Base-by-base conservation (phyloP, 768 basidiomycete genomes). In the Termitomyces sp. region DNA sequence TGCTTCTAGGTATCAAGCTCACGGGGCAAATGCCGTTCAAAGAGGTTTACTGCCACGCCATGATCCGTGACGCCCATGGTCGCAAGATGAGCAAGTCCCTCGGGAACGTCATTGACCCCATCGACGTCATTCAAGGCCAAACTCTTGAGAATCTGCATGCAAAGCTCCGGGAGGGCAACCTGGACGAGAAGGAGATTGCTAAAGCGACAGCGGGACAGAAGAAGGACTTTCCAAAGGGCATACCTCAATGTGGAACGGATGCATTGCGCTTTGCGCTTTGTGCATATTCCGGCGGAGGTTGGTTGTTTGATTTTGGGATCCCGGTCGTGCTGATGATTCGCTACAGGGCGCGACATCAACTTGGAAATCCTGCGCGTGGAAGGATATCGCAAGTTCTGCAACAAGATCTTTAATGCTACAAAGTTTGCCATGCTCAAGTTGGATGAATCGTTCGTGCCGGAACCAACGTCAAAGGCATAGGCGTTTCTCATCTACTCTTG, bases 401-500 rank as follows among this genome's bases (percentile, higher is more conserved):
- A 99, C 78, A 98, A 98, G 78, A 86, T 98, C 28, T 98, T 96
- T 81, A 99, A 99, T 68, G 97, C 97, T 1, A 98, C 94, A 49
- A 95, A 95, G 73, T 98, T 99, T 65, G 96, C 95, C n/a, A 94
- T 98, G 90, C 84, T 98, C 71, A 96, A 96, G 75, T 78, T 99
- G 33, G 94, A 94, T 56, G 85, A 85, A 41, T 72, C 78, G 42
- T 98, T 97, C 65, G 84, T 88, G 31, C 94, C 96, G 16, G 77
- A 84, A 58, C 75, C 84, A 1, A 75, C 79, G 3, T 74, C 85
- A 13, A 84, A 88, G 81, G 94, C 91, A 58, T 47, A 77, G 81
- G 92, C 91, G 56, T 48, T 77, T 29, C 41, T 4, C 45, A 28
- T 12, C 46, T 45, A 3, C 33, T 56, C 26, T 15, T 15, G 34